Percentiles rank a stretch among this genome's conserved stretches.
Evolutionary conservation across 2,329 filamentous ascomycete genomes (phyloP).

Genomic region (Trichoderma lentiforme): DNA sequence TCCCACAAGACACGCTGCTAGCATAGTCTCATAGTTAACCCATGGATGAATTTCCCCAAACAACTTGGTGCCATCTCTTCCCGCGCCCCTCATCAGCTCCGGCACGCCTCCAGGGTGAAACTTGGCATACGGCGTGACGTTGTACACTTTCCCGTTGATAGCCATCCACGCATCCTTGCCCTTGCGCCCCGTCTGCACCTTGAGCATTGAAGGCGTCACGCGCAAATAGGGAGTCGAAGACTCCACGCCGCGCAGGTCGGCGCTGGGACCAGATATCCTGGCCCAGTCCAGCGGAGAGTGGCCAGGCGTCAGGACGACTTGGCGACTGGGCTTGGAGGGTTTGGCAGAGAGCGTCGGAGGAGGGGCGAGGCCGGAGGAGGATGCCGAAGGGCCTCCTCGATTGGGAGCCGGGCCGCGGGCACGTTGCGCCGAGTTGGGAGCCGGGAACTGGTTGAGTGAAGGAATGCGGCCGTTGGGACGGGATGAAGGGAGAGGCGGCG

Average conservation of each 20-base stretch:
- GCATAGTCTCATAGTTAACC: slow-evolving; percentile 71
- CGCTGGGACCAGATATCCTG: slow-evolving; percentile 61
- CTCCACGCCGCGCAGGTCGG: slow-evolving; percentile 64
- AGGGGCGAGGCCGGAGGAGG: slow-evolving; percentile 48
- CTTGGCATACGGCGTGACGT: slow-evolving; percentile 81
- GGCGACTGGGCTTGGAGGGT: slow-evolving; percentile 57
- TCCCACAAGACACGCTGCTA: slow-evolving; percentile 60
- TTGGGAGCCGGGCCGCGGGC: slow-evolving; percentile 43
- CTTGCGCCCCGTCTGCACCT: slow-evolving; percentile 73
- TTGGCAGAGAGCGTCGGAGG: slow-evolving; percentile 53
- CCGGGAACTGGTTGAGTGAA: slow-evolving; percentile 46
- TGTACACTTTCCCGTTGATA: slow-evolving; percentile 88
- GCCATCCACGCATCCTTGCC: slow-evolving; percentile 88
- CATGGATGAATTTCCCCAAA: slow-evolving; percentile 68
- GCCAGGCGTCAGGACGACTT: slow-evolving; percentile 81
- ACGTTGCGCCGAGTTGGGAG: slow-evolving; percentile 50
- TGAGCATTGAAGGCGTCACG: slow-evolving; percentile 79
- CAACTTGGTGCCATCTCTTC: slow-evolving; percentile 58
- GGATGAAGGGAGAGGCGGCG: slow-evolving; percentile 29
- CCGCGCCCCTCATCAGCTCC: slow-evolving; percentile 64
- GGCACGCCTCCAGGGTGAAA: slow-evolving; percentile 87
- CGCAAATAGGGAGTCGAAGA: slow-evolving; percentile 56
- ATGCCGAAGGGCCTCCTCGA: slow-evolving; percentile 33
- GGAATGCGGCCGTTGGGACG: slow-evolving; percentile 30
- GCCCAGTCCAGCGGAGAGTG: slow-evolving; percentile 98